Evolutionary conservation across 1,284 basidiomycete species (phyloP).

Genomic region (Neonothopanus nambi): DNA sequence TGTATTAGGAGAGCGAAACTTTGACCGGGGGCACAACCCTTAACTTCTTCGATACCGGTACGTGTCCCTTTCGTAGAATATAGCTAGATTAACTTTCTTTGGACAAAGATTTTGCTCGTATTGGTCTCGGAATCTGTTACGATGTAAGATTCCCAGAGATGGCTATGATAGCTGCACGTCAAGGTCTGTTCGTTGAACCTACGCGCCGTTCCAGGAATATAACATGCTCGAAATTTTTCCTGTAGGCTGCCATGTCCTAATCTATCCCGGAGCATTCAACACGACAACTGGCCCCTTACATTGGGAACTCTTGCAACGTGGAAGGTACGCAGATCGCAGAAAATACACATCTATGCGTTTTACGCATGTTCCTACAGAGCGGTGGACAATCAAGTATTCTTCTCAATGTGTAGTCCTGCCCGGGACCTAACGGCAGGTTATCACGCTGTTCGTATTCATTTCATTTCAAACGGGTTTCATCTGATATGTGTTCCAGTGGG

Average conservation of each 20-base stretch:
- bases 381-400: conserved; percentile 94
- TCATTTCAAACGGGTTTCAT: conserved; percentile 2
- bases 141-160: conserved; percentile 95
- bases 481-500: conserved; percentile 58
- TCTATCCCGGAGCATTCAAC: conserved; percentile 93
- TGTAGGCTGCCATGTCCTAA: conserved; percentile 82
- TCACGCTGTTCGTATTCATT: conserved; percentile 69
- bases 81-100: neutral
- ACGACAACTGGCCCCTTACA: conserved; percentile 93
- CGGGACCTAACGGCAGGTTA: conserved; percentile 81
- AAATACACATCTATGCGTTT: no score
- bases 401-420: conserved; percentile 95
- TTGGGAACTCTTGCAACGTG: conserved; percentile 92
- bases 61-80: conserved; percentile 11
- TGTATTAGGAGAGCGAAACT: conserved; percentile 87
- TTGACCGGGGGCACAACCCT: conserved; percentile 78
- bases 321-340: conserved; percentile 53
- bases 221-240: neutral
- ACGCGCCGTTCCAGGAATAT: neutral
- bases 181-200: conserved; percentile 67
- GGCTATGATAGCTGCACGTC: conserved; percentile 87
- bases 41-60: conserved; percentile 90
- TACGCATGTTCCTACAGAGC: conserved; percentile 53
- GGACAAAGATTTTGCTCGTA: conserved; percentile 76
- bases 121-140: conserved; percentile 92